A percentile compares a stretch with the other conserved stretches of the same genome.
phyloP scores from a whole-genome alignment of 1,139 yeast genomes.

The Diutina siamensis region DNA sequence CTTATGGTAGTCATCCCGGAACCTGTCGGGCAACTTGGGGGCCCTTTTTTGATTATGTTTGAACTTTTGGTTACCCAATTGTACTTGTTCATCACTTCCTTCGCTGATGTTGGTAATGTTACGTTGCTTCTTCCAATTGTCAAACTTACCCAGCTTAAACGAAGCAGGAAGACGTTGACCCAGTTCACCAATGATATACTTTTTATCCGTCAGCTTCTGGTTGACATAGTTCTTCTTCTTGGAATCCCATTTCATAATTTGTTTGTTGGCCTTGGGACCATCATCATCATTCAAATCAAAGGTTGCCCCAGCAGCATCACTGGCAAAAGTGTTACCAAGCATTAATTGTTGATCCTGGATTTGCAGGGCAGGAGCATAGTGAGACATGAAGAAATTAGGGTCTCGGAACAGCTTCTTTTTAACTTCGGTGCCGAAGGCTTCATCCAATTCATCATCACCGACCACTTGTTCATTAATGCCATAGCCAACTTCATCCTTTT shows the following conservation, averaged over 20 bases:
- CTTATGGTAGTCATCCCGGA: slow-evolving; percentile 72
- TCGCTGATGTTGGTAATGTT: slow-evolving; percentile 40
- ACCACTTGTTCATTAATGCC: slow-evolving; percentile 10
- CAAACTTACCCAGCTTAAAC: slow-evolving; percentile 82
- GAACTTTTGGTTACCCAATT: slow-evolving; percentile 34
- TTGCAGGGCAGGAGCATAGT: slow-evolving; percentile 73
- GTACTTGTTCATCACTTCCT: slow-evolving; percentile 40
- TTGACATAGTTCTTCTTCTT: slow-evolving; percentile 88
- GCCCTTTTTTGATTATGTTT: slow-evolving; percentile 69
- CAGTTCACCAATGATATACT: slow-evolving; percentile 87
- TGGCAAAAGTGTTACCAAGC: slow-evolving; percentile 51
- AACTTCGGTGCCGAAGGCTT: slow-evolving; percentile 48
- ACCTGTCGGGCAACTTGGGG: slow-evolving; percentile 82
- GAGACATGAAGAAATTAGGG: slow-evolving; percentile 76
- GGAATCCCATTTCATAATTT: slow-evolving; percentile 85
- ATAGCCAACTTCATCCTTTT: slow-evolving; percentile 47
- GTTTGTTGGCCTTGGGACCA: slow-evolving; percentile 49
- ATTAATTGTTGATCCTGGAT: slow-evolving; percentile 78
- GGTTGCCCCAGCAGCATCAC: slow-evolving; percentile 73
- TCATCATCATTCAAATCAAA: slow-evolving; percentile 83
- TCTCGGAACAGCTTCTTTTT: slow-evolving; percentile 50
- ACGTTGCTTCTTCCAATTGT: slow-evolving; percentile 76
- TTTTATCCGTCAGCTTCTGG: slow-evolving; percentile 67
- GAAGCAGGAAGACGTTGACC: slow-evolving; percentile 93
- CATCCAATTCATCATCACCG: slow-evolving; percentile 38